A percentile compares a stretch with the other conserved stretches of the same genome.
These are phyloP conservation scores for Fusarium albosuccineum DNA, from an alignment of 2,329 filamentous ascomycete species.

Conservation along the genomic window DNA sequence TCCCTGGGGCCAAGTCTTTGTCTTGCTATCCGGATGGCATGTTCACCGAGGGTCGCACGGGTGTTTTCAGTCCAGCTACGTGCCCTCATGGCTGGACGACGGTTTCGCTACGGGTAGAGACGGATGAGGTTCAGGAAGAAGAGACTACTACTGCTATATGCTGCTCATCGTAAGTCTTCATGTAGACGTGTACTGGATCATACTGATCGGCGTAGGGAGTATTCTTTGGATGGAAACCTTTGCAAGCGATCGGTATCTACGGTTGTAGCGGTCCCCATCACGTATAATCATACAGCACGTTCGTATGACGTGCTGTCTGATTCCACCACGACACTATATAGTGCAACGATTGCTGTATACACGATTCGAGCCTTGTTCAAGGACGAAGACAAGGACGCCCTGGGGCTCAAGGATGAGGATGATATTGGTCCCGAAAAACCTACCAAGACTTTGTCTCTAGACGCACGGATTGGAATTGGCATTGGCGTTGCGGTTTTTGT, in stretches of 20 bases:
- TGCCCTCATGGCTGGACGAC: conserved; percentile 58
- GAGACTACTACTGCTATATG: conserved; percentile 57
- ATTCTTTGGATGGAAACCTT: conserved; percentile 49
- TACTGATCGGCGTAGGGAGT: conserved; percentile 49
- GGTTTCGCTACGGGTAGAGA: conserved; percentile 49
- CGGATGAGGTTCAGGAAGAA: conserved; percentile 43
- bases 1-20: conserved; percentile 52
- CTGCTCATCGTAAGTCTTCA: conserved; percentile 56
- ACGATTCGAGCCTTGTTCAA: conserved; percentile 55
- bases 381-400: conserved; percentile 50
- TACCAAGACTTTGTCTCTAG: conserved; percentile 42
- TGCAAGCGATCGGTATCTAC: conserved; percentile 54
- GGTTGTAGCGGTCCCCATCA: conserved; percentile 53
- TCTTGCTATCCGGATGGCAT: conserved; percentile 58
- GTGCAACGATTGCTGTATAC: conserved; percentile 54
- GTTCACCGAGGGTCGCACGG: conserved; percentile 53
- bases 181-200: neutral
- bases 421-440: conserved; percentile 43
- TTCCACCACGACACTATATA: conserved; percentile 54
- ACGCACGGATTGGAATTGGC: conserved; percentile 53
- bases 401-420: conserved; percentile 52
- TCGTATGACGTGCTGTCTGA: conserved; percentile 52
- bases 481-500: conserved; percentile 49
- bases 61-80: conserved; percentile 56
- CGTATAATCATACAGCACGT: conserved; percentile 52